Conservation (phyloP, 495 filamentous ascomycete genomes). For the Penicillium turbatum region DNA sequence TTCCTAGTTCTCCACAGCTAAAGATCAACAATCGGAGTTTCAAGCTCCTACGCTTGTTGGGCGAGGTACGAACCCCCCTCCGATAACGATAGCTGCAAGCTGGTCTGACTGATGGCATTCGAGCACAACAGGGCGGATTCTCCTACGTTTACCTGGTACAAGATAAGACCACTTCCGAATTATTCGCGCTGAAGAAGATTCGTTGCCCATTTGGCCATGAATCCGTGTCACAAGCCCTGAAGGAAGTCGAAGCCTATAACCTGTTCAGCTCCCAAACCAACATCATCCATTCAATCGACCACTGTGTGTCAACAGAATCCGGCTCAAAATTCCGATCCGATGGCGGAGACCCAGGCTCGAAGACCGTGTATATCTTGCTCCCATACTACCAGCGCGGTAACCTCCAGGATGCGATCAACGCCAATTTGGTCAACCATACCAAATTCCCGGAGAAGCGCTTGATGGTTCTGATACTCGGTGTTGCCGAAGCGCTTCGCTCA, state of each 20-base stretch:
- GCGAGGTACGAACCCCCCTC: slow-evolving; percentile 58
- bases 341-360: slow-evolving; percentile 57
- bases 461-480: slow-evolving; percentile 87
- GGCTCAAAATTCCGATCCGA: slow-evolving; percentile 56
- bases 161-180: slow-evolving; percentile 70
- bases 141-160: slow-evolving; percentile 98
- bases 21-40: slow-evolving; percentile 94
- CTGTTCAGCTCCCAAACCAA: slow-evolving; percentile 76
- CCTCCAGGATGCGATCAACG: slow-evolving; percentile 96
- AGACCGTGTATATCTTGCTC: slow-evolving; percentile 94
- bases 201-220: slow-evolving; percentile 96
- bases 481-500: slow-evolving; percentile 77
- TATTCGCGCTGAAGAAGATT: slow-evolving; percentile 97
- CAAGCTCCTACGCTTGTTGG: slow-evolving; percentile 88
- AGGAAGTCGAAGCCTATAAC: slow-evolving; percentile 94
- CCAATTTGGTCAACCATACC: slow-evolving; percentile 96
- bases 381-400: slow-evolving; percentile 95
- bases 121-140: slow-evolving; percentile 70
- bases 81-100: slow-evolving; percentile 1
- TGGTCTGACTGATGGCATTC: slow-evolving; percentile 4
- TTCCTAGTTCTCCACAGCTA: slow-evolving; percentile 85
- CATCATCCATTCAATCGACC: slow-evolving; percentile 89
- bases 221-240: slow-evolving; percentile 87
- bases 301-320: slow-evolving; percentile 61
- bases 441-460: slow-evolving; percentile 82